A percentile compares a stretch with the other conserved stretches of the same genome.
Evolutionary conservation across 352 stramenopile species (phyloP).

Genomic region (Phytophthora sansomeana): DNA sequence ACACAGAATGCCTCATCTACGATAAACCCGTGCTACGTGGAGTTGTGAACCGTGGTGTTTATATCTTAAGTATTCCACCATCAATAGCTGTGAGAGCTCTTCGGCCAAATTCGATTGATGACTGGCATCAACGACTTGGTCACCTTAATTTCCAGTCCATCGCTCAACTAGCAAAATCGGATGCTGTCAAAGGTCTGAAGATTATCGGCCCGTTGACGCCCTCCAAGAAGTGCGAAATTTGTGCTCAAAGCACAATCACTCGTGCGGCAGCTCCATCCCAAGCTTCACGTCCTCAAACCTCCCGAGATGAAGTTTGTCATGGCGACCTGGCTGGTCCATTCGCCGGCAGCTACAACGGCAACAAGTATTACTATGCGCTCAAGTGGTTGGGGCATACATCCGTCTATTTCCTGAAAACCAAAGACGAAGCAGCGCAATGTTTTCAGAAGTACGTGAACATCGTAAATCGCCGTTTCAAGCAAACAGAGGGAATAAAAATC

Average conservation of each 20-base stretch:
- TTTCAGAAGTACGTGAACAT: conserved; percentile 5
- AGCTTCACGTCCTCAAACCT: background rate
- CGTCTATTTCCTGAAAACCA: background rate
- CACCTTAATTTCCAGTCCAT: background rate
- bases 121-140: background rate
- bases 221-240: background rate
- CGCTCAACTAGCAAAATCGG: background rate
- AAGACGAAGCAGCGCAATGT: background rate
- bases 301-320: conserved; percentile 12
- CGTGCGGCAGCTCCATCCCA: background rate
- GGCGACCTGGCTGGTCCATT: no score
- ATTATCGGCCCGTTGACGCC: conserved; percentile 1
- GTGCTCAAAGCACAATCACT: background rate
- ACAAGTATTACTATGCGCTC: background rate
- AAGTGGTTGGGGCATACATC: conserved; percentile 6
- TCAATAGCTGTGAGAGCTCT: background rate
- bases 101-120: background rate
- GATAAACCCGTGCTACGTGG: background rate
- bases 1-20: background rate
- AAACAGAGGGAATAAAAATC: background rate
- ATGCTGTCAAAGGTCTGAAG: conserved; percentile 1
- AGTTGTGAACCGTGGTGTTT: background rate
- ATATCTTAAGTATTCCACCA: background rate
- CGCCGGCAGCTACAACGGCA: conserved; percentile 18
- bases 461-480: background rate